Evolutionary conservation across 1,139 yeast genomes (phyloP).

Genomic region (Yamadazyma oceani): DNA sequence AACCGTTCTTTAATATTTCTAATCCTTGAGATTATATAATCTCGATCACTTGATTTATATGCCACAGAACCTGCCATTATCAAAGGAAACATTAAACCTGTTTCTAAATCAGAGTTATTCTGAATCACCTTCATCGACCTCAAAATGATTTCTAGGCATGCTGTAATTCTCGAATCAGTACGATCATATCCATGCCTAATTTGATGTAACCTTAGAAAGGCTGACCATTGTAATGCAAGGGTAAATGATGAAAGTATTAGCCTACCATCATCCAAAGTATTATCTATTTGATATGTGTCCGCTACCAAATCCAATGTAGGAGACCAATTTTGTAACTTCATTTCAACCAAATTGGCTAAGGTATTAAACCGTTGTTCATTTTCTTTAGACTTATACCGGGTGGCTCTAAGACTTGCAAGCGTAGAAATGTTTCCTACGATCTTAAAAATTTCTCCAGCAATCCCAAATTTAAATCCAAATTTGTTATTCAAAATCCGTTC

Average conservation of each 20-base stretch:
- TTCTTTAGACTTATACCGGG: slow-evolving; percentile 14
- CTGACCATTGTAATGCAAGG: slow-evolving; percentile 23
- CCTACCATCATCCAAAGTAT: slow-evolving; percentile 10
- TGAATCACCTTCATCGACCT: slow-evolving; percentile 17
- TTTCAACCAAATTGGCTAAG: slow-evolving; percentile 20
- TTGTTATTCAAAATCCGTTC: slow-evolving; percentile 19
- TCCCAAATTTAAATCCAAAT: slow-evolving; percentile 23
- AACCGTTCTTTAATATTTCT: slow-evolving; percentile 16
- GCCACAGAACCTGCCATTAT: slow-evolving; percentile 25
- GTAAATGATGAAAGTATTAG: slow-evolving; percentile 17
- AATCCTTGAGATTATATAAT: slow-evolving; percentile 17
- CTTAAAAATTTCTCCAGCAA: slow-evolving; percentile 23
- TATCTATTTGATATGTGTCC: slow-evolving; percentile 10
- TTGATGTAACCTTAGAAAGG: slow-evolving; percentile 22
- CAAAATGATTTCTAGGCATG: slow-evolving; percentile 18
- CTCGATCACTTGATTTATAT: slow-evolving; percentile 15
- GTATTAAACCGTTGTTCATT: slow-evolving; percentile 19
- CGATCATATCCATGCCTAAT: slow-evolving; percentile 21
- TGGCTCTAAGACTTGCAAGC: slow-evolving; percentile 17
- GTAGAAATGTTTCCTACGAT: slow-evolving; percentile 24
- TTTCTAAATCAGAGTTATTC: slow-evolving; percentile 17
- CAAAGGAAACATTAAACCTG: slow-evolving; percentile 23
- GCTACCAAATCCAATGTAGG: slow-evolving; percentile 15
- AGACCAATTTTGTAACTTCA: slow-evolving; percentile 21
- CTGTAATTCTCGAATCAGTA: slow-evolving; percentile 18